These are phyloP conservation scores for Phytopythium sindhum DNA, from an alignment of 352 stramenopile genomes.

Conservation along the genomic window DNA sequence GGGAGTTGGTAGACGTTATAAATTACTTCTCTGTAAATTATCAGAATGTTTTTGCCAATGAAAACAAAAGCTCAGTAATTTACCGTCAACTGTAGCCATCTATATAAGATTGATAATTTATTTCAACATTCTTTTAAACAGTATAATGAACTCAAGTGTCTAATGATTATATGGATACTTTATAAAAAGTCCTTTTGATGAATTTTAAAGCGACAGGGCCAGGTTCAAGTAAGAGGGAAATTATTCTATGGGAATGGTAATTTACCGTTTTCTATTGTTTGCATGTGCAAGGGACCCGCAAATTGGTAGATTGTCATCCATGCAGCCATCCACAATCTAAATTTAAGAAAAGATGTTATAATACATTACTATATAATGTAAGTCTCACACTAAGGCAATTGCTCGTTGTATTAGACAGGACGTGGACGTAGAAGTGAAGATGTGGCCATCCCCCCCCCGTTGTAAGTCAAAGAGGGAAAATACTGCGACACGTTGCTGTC, in stretches of 20 bases:
- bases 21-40: too few species aligned
- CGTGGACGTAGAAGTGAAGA: background rate
- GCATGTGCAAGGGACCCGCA: too few species aligned
- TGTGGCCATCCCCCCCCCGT: too few species aligned
- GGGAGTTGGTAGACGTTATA: too few species aligned
- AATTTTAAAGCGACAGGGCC: background rate
- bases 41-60: too few species aligned
- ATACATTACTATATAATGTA: too few species aligned
- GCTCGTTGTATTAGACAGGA: background rate
- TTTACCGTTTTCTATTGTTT: too few species aligned
- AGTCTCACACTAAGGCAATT: background rate
- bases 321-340: too few species aligned
- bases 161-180: background rate
- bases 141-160: background rate
- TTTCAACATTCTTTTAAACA: accelerated
- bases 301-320: background rate
- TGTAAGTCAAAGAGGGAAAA: background rate
- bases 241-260: background rate
- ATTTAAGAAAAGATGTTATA: too few species aligned
- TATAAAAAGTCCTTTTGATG: background rate
- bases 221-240: background rate
- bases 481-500: background rate
- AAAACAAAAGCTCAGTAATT: background rate
- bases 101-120: background rate
- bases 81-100: background rate